Base-by-base conservation (phyloP, 805 yeast genomes). In the Yarrowia divulgata region DNA sequence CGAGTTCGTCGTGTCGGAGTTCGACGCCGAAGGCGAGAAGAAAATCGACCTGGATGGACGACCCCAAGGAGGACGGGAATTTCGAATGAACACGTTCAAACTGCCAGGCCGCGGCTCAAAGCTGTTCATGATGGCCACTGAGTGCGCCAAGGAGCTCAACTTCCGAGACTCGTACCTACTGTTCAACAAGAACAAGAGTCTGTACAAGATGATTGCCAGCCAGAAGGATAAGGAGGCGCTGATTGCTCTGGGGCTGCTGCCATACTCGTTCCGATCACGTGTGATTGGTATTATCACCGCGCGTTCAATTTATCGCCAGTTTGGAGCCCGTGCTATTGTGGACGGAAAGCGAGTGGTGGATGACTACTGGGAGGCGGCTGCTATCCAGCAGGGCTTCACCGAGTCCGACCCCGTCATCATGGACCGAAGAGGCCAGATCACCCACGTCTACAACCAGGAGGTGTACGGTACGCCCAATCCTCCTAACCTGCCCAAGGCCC, bases 281-380 rank as follows among this genome's bases (percentile, higher is more conserved):
- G 78, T 73, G 67, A 77, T 79, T 49, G 80, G 77, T 16, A 64
- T 79, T 18, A 79, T 82, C 9, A 79, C 85, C 13, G 84, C 85
- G 2, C 79, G 81, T 55, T 79, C 84, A 1, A 79, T 84, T 55
- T 86, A 75, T 72, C 77, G 85, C 67, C 78, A 78, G 58, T 85
- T 84, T 75, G 89, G 89, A 43, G 85, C 88, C 0, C 76, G 85
- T 29, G 74, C 83, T 1, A 74, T 86, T 23, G 76, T 76, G 1
- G 74, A 77, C n/a, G 89, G 89, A 8, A 75, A 77, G 45, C 79
- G 88, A 69, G 79, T 85, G 4, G 71, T 75, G 2, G 89, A 86
- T 74, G 89, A 86, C 74, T 86, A 86, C 74, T 86, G 87, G 86
- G 88, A 85, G 71, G 78, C 77, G 3, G 72, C 77, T 3, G 82